These are phyloP conservation scores for Phaeolepiota aurea DNA, from an alignment of 768 basidiomycete species.

Conservation along the genomic window DNA sequence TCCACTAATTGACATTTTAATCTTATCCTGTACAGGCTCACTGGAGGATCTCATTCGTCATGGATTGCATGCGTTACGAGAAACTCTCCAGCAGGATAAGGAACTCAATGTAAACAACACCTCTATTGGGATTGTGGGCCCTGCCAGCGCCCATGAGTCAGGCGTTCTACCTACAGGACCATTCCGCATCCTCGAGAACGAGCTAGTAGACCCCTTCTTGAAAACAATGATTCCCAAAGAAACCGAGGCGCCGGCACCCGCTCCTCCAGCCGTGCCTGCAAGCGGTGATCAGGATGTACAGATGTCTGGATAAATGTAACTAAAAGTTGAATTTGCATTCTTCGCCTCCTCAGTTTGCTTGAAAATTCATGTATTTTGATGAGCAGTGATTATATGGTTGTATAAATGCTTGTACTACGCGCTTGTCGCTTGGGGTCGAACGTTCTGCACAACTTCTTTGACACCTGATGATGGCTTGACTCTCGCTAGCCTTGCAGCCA, in stretches of 20 bases:
- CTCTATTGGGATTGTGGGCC: slow-evolving; percentile 87
- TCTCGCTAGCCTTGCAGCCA: slow-evolving; percentile 57
- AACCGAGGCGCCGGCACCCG: slow-evolving; percentile 25
- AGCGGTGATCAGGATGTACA: slow-evolving; percentile 71
- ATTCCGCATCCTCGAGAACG: slow-evolving; percentile 88
- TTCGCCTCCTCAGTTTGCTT: not conserved
- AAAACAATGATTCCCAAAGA: slow-evolving; percentile 73
- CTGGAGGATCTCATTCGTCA: slow-evolving; percentile 87
- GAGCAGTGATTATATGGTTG: not conserved
- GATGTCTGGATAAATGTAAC: slow-evolving; percentile 60
- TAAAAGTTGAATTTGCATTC: not conserved
- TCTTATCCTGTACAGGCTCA: slow-evolving; percentile 39
- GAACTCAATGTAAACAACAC: slow-evolving; percentile 91
- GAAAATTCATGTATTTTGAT: not conserved
- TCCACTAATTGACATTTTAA: not conserved
- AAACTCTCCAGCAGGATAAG: slow-evolving; percentile 98
- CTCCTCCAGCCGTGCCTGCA: slow-evolving; percentile 27
- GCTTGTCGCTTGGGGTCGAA: slow-evolving; percentile 1
- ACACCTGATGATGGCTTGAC: not conserved
- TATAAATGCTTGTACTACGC: not conserved
- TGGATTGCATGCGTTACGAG: slow-evolving; percentile 89
- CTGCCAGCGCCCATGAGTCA: slow-evolving; percentile 51
- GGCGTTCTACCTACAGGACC: slow-evolving; percentile 40
- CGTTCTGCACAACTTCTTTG: slow-evolving; percentile 2
- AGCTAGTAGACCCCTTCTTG: slow-evolving; percentile 66